phyloP scores from a whole-genome alignment of 805 yeast species.

The Yamadazyma sp. region DNA sequence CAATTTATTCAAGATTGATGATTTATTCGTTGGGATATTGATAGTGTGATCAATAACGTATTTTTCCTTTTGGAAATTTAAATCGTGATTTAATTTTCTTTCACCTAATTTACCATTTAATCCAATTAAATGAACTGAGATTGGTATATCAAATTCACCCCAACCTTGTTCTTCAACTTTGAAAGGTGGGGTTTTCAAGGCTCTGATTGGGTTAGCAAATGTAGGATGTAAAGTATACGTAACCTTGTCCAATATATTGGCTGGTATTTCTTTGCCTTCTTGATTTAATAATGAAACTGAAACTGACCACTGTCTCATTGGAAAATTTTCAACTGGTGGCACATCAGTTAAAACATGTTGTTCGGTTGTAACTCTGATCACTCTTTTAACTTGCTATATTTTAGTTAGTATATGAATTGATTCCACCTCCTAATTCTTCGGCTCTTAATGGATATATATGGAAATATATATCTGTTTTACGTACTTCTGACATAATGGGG shows the following conservation, averaged over 20 bases:
- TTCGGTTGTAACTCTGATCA: slow-evolving; percentile 80
- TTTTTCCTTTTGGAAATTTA: slow-evolving; percentile 75
- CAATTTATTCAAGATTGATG: slow-evolving; percentile 64
- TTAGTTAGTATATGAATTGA: slow-evolving; percentile 19
- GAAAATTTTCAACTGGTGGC: slow-evolving; percentile 85
- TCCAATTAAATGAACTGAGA: slow-evolving; percentile 64
- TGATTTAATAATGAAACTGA: slow-evolving; percentile 72
- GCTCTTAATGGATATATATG: too few relatives aligned
- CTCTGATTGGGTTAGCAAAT: slow-evolving; percentile 82
- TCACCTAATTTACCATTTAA: slow-evolving; percentile 81
- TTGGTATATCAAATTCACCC: slow-evolving; percentile 95
- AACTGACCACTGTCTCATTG: slow-evolving; percentile 92
- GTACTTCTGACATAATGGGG: slow-evolving; percentile 14
- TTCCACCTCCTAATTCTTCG: too few relatives aligned
- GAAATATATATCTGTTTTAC: too few relatives aligned
- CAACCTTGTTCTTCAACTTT: slow-evolving; percentile 90
- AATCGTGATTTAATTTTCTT: slow-evolving; percentile 80
- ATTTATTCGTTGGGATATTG: slow-evolving; percentile 69
- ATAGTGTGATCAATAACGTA: slow-evolving; percentile 78
- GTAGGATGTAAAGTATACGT: slow-evolving; percentile 95
- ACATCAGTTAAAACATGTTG: slow-evolving; percentile 80
- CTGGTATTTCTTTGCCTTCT: slow-evolving; percentile 80
- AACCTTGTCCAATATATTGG: slow-evolving; percentile 84
- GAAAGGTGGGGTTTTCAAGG: slow-evolving; percentile 80
- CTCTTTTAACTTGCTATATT: slow-evolving; percentile 62